phyloP scores from a whole-genome alignment of 192 early-diverging fungal genomes.

The Helicostylum pulchrum region DNA sequence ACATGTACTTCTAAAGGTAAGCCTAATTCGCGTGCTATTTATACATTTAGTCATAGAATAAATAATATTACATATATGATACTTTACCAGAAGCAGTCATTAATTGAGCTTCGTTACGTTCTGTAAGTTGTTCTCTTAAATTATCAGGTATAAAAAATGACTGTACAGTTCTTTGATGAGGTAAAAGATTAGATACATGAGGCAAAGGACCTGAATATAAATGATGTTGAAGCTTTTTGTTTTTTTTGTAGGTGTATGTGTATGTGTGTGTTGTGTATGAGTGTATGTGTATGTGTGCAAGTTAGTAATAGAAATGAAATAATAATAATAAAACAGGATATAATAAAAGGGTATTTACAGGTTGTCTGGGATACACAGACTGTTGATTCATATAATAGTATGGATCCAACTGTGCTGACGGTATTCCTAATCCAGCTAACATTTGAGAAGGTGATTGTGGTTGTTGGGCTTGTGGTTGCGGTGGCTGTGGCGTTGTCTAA shows the following conservation, averaged over 20 bases:
- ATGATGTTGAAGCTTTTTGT: conserved; percentile 73
- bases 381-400: conserved; percentile 32
- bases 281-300: not conserved
- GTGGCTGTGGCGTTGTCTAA: no score
- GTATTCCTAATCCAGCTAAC: conserved; percentile 16
- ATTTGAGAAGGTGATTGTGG: conserved; percentile 23
- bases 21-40: conserved; percentile 51
- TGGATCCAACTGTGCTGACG: conserved; percentile 26
- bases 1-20: conserved; percentile 81
- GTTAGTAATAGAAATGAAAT: no score
- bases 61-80: not conserved
- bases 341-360: conserved; percentile 17
- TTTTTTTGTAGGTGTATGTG: not conserved
- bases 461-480: conserved; percentile 2
- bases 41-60: no score
- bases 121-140: conserved; percentile 75
- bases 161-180: conserved; percentile 77
- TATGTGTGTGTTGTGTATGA: not conserved
- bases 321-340: no score
- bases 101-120: conserved; percentile 56
- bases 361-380: conserved; percentile 30
- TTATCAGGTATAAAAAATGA: conserved; percentile 84
- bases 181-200: conserved; percentile 57
- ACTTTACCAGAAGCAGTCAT: not conserved
- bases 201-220: conserved; percentile 71